Percentiles rank a stretch among this genome's conserved stretches.
phyloP scores from a whole-genome alignment of 805 yeast genomes.

The Lipomyces yamadae region DNA sequence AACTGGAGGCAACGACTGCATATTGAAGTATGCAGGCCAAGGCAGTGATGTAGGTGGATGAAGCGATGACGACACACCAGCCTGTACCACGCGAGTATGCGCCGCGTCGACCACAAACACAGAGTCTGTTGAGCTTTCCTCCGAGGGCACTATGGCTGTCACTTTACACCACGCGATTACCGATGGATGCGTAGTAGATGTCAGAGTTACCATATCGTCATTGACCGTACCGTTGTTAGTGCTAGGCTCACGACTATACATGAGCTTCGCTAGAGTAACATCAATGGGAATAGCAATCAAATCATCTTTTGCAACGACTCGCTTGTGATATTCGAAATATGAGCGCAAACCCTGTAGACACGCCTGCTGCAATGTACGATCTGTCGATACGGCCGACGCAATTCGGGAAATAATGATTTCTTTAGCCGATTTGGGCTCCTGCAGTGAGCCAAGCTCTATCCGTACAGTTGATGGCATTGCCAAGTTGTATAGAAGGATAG shows the following conservation, averaged over 20 bases:
- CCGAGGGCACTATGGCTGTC: constrained; percentile 50
- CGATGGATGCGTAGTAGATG: constrained; percentile 69
- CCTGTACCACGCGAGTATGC: constrained; percentile 69
- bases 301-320: constrained; percentile 70
- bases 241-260: constrained; percentile 42
- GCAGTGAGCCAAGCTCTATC: constrained; percentile 34
- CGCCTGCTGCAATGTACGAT: constrained; percentile 62
- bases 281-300: constrained; percentile 80
- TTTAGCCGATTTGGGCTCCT: constrained; percentile 55
- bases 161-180: constrained; percentile 85
- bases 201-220: constrained; percentile 3
- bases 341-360: constrained; percentile 65
- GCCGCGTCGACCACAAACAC: constrained; percentile 65
- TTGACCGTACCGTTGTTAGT: constrained; percentile 34
- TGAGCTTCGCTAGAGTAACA: constrained; percentile 62
- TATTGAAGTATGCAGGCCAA: constrained; percentile 41
- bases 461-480: constrained; percentile 46
- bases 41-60: constrained; percentile 33
- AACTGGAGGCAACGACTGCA: constrained; percentile 43
- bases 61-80: constrained; percentile 55
- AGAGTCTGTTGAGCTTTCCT: constrained; percentile 21
- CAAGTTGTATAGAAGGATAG: constrained; percentile 60
- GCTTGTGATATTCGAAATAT: constrained; percentile 60
- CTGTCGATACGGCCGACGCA: constrained; percentile 71
- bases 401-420: constrained; percentile 69